Conservation (phyloP, 2,329 filamentous ascomycete genomes). For the Hymenoscyphus repandus region DNA sequence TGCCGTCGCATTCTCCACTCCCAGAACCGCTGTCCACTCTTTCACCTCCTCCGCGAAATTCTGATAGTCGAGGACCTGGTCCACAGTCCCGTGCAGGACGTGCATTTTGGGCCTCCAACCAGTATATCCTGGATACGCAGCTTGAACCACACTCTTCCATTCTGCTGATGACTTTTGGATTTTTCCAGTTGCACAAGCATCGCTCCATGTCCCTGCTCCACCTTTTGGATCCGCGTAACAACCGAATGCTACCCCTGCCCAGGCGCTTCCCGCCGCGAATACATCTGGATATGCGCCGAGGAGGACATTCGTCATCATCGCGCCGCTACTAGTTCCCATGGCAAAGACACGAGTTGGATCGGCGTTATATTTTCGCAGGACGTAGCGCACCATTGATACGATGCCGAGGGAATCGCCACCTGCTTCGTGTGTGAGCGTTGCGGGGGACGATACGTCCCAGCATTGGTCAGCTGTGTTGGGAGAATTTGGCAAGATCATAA, state of each 20-base stretch:
- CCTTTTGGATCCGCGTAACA: slow-evolving; percentile 37
- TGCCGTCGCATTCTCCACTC: not conserved
- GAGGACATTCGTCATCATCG: slow-evolving; percentile 45
- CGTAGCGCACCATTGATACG: slow-evolving; percentile 51
- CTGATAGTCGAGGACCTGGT: slow-evolving; percentile 33
- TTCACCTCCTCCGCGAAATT: slow-evolving; percentile 39
- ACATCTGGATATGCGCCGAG: slow-evolving; percentile 38
- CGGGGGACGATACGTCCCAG: slow-evolving; percentile 51
- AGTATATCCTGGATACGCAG: slow-evolving; percentile 35
- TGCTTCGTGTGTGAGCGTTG: slow-evolving; percentile 45
- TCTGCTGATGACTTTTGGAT: slow-evolving; percentile 34
- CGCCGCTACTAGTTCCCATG: slow-evolving; percentile 42
- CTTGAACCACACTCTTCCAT: slow-evolving; percentile 44
- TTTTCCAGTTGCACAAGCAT: slow-evolving; percentile 39
- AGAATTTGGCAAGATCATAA: slow-evolving; percentile 51
- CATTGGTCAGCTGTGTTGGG: slow-evolving; percentile 43
- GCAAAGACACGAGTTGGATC: slow-evolving; percentile 47
- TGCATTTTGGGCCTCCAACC: slow-evolving; percentile 22
- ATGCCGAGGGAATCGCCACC: slow-evolving; percentile 50
- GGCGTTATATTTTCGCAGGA: slow-evolving; percentile 43
- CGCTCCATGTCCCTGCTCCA: slow-evolving; percentile 40
- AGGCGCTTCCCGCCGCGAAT: slow-evolving; percentile 38
- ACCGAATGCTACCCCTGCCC: slow-evolving; percentile 39
- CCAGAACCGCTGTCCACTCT: slow-evolving; percentile 42
- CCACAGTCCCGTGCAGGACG: slow-evolving; percentile 32